phyloP scores from a whole-genome alignment of 768 basidiomycete genomes.

The Suillus hirtellus region DNA sequence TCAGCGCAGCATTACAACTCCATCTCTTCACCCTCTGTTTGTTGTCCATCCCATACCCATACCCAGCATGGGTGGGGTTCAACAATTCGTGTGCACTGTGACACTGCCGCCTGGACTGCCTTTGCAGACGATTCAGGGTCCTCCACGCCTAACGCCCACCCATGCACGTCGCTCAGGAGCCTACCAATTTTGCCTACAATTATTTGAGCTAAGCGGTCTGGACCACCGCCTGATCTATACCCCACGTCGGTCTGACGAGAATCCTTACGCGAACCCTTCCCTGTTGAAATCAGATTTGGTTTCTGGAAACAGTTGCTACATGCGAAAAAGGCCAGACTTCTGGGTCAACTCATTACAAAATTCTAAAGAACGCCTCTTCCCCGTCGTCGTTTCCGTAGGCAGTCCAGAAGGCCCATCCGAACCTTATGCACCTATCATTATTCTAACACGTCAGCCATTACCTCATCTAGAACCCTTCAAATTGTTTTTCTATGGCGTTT shows the following conservation, averaged over 20 bases:
- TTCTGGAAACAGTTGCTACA: conserved; percentile 54
- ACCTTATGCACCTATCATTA: conserved; percentile 56
- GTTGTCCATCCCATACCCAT: conserved; percentile 9
- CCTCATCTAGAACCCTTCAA: conserved; percentile 57
- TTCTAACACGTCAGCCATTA: conserved; percentile 69
- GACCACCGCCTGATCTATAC: conserved; percentile 46
- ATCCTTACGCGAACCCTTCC: background rate
- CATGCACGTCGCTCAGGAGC: conserved; percentile 63
- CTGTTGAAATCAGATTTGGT: conserved; percentile 24
- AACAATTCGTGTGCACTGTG: conserved; percentile 49
- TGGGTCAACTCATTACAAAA: conserved; percentile 51
- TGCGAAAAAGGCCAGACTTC: conserved; percentile 61
- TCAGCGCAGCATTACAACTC: conserved; percentile 13
- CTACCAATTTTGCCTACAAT: conserved; percentile 51
- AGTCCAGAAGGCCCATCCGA: conserved; percentile 26
- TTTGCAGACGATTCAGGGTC: conserved; percentile 44
- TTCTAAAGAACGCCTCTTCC: conserved; percentile 22
- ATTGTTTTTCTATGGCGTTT: conserved; percentile 56
- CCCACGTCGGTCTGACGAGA: conserved; percentile 9
- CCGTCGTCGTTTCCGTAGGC: conserved; percentile 43
- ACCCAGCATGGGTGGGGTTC: conserved; percentile 21
- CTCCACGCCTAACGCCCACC: conserved; percentile 43
- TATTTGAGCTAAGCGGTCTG: conserved; percentile 53
- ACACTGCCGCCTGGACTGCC: conserved; percentile 45
- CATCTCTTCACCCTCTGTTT: conserved; percentile 21